Conservation (phyloP, 495 filamentous ascomycete species). For the Aspergillus panamensis region DNA sequence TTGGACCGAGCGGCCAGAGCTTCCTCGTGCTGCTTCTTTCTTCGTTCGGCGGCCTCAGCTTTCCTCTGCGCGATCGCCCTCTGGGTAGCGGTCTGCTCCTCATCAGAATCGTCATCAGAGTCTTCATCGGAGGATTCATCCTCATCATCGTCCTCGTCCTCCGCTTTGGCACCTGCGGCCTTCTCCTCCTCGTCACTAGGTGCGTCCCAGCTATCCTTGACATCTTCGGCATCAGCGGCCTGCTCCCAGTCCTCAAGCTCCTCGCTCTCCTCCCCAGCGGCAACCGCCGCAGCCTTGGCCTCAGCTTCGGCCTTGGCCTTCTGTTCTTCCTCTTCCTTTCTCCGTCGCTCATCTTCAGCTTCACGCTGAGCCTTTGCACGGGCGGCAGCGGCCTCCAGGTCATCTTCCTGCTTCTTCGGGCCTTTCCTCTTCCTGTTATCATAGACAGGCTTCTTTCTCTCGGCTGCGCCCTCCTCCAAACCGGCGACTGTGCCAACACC, state of each 20-base stretch:
- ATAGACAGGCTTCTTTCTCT: conserved; percentile 73
- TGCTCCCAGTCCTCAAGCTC: conserved; percentile 86
- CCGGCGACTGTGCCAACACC: conserved; percentile 75
- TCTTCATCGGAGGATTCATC: conserved; percentile 27
- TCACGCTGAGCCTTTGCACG: conserved; percentile 59
- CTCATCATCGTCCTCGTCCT: conserved; percentile 26
- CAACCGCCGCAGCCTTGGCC: conserved; percentile 52
- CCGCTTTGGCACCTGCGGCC: conserved; percentile 34
- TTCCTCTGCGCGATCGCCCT: conserved; percentile 70
- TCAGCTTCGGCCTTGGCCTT: conserved; percentile 58
- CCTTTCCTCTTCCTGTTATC: conserved; percentile 75
- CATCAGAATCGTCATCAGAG: conserved; percentile 63
- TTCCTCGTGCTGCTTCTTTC: conserved; percentile 84
- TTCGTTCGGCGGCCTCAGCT: conserved; percentile 83
- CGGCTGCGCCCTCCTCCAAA: conserved; percentile 56
- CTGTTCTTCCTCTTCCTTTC: conserved; percentile 60
- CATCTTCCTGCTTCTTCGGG: conserved; percentile 68
- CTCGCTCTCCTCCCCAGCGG: conserved; percentile 53
- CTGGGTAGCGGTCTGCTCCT: conserved; percentile 63
- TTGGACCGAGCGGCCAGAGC: conserved; percentile 88
- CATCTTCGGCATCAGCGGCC: conserved; percentile 70
- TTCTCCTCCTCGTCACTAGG: conserved; percentile 72
- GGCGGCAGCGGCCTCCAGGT: conserved; percentile 59
- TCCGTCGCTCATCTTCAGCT: conserved; percentile 68
- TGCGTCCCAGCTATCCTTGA: conserved; percentile 96